Base-by-base conservation (phyloP, 2,329 filamentous ascomycete genomes). In the Penicillium rolfsii region DNA sequence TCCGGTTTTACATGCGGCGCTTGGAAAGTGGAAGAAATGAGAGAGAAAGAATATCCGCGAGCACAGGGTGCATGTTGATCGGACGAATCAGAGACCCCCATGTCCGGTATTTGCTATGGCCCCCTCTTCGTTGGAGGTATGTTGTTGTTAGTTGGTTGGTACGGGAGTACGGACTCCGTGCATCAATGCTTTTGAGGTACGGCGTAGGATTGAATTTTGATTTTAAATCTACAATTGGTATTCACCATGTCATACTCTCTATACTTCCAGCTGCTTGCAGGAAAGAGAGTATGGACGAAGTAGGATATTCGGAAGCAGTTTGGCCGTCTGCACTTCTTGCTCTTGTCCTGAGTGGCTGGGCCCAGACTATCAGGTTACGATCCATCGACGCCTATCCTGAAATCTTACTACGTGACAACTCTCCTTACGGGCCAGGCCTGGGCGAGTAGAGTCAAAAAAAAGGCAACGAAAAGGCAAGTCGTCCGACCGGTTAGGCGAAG, bases 321-420 rank as follows among this genome's bases (percentile, higher is more conserved):
- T 24, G 28, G 24, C 22, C 24, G 5, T 43, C 16, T n/a, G 24
- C 30, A 41, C 49, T 19, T 9, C 16, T 38, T 22, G 26, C 9
- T 8, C 43, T 19, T 48, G 52, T 43, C 30, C 50, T 33, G 41
- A 46, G 40, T 52, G 57, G 45, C 60, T 59, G 52, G 57, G 22
- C 56, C 60, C 59, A 50, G 61, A 65, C 60, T 65, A 66, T 66
- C 59, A 65, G 65, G 59, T 63, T 30, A 24, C 54, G 59, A 63
- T 60, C 62, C 55, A 65, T 60, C 54, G 49, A 52, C 33, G 49
- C 33, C 49, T 22, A 52, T 58, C 66, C 64, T 62, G 61, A 59
- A 63, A 62, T 62, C 40, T 56, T 43, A 55, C 49, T 52, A 40
- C 50, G n/a, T 52, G 24, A 38, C 28, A 12, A 19, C 33, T 16